Evolutionary conservation across 2,329 filamentous ascomycete species (phyloP).

Genomic region (Pseudogymnoascus sp.): DNA sequence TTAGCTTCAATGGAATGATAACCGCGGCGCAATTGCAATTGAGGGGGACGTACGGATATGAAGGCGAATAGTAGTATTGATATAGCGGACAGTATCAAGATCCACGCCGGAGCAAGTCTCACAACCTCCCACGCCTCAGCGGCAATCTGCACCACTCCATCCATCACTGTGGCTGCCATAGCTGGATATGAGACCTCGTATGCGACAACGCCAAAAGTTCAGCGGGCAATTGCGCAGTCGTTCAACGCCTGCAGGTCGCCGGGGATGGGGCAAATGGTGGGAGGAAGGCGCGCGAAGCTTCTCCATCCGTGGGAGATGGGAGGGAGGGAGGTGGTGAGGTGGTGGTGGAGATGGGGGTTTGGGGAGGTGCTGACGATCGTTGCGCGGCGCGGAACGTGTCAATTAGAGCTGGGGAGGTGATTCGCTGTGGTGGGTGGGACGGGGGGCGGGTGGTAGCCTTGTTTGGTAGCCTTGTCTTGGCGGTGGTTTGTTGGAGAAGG

Average conservation of each 20-base stretch:
- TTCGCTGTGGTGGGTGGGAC: not conserved
- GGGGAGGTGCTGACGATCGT: not conserved
- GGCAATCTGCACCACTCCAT: not conserved
- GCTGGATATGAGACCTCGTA: not conserved
- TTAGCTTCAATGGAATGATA: not conserved
- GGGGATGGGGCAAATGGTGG: not conserved
- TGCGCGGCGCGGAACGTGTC: not conserved
- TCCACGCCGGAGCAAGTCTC: not conserved
- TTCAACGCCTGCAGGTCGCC: not conserved
- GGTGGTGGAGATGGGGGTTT: not conserved
- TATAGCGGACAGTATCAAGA: not conserved
- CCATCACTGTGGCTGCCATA: not conserved
- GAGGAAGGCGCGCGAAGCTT: not conserved
- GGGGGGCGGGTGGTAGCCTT: not conserved
- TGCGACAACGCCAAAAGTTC: not conserved
- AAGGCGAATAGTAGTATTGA: not conserved
- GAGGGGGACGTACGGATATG: not conserved
- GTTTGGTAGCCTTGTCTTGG: not conserved
- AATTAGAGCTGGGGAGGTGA: not conserved
- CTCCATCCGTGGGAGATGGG: not conserved
- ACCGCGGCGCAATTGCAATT: no score
- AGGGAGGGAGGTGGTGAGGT: not conserved
- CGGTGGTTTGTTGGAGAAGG: not conserved
- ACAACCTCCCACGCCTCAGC: not conserved
- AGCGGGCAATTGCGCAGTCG: not conserved